Evolutionary conservation across 1,284 basidiomycete genomes (phyloP), one percentile per base, ranked within the genome.

Genomic region (Sphaerobolus stellatus): DNA sequence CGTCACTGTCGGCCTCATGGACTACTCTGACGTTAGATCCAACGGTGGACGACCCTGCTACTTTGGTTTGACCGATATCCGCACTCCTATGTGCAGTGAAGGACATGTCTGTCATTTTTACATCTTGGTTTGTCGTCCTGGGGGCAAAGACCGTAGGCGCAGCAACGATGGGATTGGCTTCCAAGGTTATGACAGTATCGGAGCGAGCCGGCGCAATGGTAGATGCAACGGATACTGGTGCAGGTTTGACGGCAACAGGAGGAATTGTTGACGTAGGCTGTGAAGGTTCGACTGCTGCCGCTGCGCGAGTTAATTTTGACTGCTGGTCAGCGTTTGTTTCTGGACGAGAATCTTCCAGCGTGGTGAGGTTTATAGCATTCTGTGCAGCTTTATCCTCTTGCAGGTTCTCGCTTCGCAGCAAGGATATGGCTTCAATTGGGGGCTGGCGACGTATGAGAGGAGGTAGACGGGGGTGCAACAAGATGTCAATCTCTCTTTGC

Each of bases 401-500:
- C 30, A 80, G 75, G 63, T 87, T 85, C 60, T 89, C 86, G 6
- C 72, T 68, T 31, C 75, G 76, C 59, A 81, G 83, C 22, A 90
- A 71, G 9, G 82, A 77, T 13, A 90, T 62, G 3, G 75, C 68
- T 59, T 88, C 86, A 16, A 86, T 64, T 45, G 79, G 75, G n/a
- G 87, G 86, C 54, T 89, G 71, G 2, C 79, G 79, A 46, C 88
- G 80, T 40, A 92, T 74, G 13, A 90, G 71, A 2, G 90, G 86
- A 1, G 90, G 86, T 14, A 90, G 75, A 9, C 90, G 83, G 33
- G 90, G 87, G 56, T 92, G 86, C 14, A 93, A 67, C 16, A 90
- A 71, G 13, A 86, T 72, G 54, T 90, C 86, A 48, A 87, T 61
- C 49, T 77, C 71, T 24, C 74, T 71, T 44, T 61, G 67, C 52